Conservation (phyloP, 805 yeast genomes). For the Cyberlindnera sargentensis region DNA sequence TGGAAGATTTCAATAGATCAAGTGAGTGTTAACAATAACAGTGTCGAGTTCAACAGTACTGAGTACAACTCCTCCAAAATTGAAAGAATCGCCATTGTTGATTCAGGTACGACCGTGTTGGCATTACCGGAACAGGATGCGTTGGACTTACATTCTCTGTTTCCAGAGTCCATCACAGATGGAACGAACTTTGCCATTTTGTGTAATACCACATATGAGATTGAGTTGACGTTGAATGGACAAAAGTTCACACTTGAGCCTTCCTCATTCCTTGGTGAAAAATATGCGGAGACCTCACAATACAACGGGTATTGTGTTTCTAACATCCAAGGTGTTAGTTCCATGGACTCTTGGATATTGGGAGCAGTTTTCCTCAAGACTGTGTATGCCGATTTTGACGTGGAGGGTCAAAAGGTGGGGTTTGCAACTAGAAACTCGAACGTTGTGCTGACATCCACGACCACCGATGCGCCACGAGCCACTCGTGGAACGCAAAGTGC, state of each 20-base stretch:
- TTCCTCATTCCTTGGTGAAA: slow-evolving; percentile 40
- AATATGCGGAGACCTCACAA: slow-evolving; percentile 29
- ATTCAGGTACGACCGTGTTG: slow-evolving; percentile 62
- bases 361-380: slow-evolving; percentile 56
- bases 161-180: slow-evolving; percentile 44
- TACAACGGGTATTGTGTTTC: slow-evolving; percentile 53
- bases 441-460: slow-evolving; percentile 22
- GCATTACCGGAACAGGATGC: slow-evolving; percentile 53
- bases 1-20: slow-evolving; percentile 45
- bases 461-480: slow-evolving; percentile 4
- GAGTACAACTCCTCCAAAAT: slow-evolving; percentile 8
- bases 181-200: slow-evolving; percentile 56
- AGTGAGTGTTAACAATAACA: slow-evolving; percentile 29
- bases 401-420: slow-evolving; percentile 42
- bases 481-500: neutral
- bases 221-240: slow-evolving; percentile 38
- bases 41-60: slow-evolving; percentile 27
- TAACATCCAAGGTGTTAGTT: slow-evolving; percentile 51
- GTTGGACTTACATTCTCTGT: slow-evolving; percentile 42
- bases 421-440: slow-evolving; percentile 39
- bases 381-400: slow-evolving; percentile 52
- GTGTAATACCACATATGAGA: slow-evolving; percentile 40
- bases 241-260: slow-evolving; percentile 39
- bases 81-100: slow-evolving; percentile 43
- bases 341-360: slow-evolving; percentile 47